Percentiles rank a stretch among this genome's conserved stretches.
These are phyloP conservation scores for Arabidopsis lyrata DNA, from an alignment of 441 rosid species.

Conservation along the genomic window DNA sequence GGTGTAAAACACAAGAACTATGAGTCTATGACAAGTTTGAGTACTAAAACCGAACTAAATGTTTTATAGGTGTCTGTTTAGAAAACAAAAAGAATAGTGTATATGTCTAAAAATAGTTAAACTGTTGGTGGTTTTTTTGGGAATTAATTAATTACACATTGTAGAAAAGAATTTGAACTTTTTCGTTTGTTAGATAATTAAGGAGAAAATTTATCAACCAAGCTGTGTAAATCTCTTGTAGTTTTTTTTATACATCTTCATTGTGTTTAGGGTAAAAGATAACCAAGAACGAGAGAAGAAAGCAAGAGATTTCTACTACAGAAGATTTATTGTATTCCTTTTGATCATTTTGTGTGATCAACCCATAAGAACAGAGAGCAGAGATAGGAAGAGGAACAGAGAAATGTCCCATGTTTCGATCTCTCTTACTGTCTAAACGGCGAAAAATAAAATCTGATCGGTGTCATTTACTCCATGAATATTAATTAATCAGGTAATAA, in stretches of 20 bases:
- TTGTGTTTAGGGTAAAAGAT: constrained; percentile 43
- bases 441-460: background rate
- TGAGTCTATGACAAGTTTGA: background rate
- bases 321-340: background rate
- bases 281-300: constrained; percentile 14
- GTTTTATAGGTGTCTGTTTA: background rate
- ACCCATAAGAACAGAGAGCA: background rate
- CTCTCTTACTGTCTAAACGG: constrained; percentile 7
- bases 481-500: background rate
- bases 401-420: constrained; percentile 5
- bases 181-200: constrained; percentile 36
- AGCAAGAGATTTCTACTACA: constrained; percentile 4
- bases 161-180: background rate
- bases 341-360: constrained; percentile 6
- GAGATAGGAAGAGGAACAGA: constrained; percentile 12
- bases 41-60: background rate
- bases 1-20: background rate
- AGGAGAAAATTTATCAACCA: constrained; percentile 36
- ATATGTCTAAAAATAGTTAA: constrained; percentile 17
- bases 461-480: background rate
- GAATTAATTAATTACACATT: background rate
- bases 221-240: constrained; percentile 37
- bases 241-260: constrained; percentile 49
- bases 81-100: background rate
- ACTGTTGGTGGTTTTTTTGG: background rate